phyloP scores from a whole-genome alignment of 192 early-diverging fungal species.

The Diversispora eburnea region DNA sequence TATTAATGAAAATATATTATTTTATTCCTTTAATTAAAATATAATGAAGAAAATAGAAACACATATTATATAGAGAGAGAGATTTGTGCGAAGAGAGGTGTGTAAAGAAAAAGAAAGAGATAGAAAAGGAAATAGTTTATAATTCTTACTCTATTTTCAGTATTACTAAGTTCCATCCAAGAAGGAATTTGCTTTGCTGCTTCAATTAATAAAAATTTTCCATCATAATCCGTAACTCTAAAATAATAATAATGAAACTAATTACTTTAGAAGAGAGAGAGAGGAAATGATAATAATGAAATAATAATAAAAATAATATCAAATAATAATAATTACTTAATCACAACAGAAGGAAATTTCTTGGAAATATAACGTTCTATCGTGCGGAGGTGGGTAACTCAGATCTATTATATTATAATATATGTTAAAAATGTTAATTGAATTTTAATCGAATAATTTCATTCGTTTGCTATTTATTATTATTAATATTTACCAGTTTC shows the following conservation, averaged over 20 bases:
- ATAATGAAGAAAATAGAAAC: neutral
- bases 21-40: neutral
- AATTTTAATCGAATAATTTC: no score
- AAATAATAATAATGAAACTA: conserved; percentile 7
- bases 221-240: conserved; percentile 80
- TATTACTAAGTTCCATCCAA: conserved; percentile 85
- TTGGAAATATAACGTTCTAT: conserved; percentile 59
- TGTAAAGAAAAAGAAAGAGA: neutral
- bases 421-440: neutral
- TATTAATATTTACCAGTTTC: conserved; percentile 30
- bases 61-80: no score
- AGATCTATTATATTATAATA: conserved; percentile 2
- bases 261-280: neutral
- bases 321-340: conserved; percentile 39
- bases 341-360: conserved; percentile 55
- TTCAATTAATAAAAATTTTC: conserved; percentile 90
- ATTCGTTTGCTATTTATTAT: neutral
- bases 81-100: no score
- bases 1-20: neutral
- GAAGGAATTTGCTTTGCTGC: conserved; percentile 78
- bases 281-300: neutral
- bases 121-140: neutral
- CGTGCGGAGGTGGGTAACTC: conserved; percentile 32
- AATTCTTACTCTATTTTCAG: conserved; percentile 70
- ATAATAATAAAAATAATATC: neutral